Evolutionary conservation across 495 filamentous ascomycete species (phyloP), one percentile per base, ranked within the genome.

Genomic region (Aspergillus kassunensis): DNA sequence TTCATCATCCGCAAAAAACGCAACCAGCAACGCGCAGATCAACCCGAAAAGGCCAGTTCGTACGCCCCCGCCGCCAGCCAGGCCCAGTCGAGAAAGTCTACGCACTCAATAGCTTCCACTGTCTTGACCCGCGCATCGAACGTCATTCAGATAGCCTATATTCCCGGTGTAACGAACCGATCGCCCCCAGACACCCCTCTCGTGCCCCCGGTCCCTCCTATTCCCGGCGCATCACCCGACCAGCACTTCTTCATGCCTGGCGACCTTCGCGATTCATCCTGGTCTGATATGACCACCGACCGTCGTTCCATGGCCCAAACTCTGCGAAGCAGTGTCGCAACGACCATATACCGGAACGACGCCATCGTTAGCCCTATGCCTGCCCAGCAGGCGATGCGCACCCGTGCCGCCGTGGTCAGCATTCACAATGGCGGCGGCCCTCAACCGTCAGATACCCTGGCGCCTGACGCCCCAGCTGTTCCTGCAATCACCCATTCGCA

Each of bases 91-190:
- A 89, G 91, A 30, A 90, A 95, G 59, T 96, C 92, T 4, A 86
- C 89, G 47, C 80, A 84, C 55, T 97, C 91, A 31, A 90, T 97
- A 61, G 93, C 95, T 13, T 96, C 91, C 9, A 97, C 92, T 43
- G 89, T 97, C 47, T 82, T 96, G 48, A 97, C 93, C 6, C 86
- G 93, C 40, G 93, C 93, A 37, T 97, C 92, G 53, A 97, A 98
- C 72, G 89, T 98, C 64, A 98, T 98, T 54, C 93, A 97, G 71
- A 98, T 98, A 66, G 93, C 95, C 37, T 98, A 97, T 67, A 97
- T 98, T 57, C 93, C 93, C 42, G 93, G 93, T 39, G 91, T 97
- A 63, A 97, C 91, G 49, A 97, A 97, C 70, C 81, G 93, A 40
- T 90, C 91, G 4, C 83, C 86, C 2, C 87, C 88, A 9, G 81